Conservation (phyloP, 2,329 filamentous ascomycete genomes). For the Emergomyces orientalis region DNA sequence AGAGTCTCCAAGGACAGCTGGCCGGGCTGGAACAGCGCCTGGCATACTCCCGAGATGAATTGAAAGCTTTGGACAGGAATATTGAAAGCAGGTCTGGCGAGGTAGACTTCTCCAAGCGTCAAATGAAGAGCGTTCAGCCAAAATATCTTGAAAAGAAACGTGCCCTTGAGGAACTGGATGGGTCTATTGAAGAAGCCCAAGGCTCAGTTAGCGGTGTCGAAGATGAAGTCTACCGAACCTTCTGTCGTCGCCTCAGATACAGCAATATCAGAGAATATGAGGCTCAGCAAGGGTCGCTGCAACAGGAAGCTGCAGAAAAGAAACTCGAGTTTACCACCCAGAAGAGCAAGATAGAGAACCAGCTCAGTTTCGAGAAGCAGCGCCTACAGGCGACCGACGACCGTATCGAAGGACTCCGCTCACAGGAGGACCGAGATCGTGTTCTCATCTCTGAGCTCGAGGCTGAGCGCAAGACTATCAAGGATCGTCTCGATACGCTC, state of each 20-base stretch:
- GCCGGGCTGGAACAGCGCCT: conserved; percentile 70
- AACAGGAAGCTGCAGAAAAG: conserved; percentile 82
- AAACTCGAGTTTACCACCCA: conserved; percentile 80
- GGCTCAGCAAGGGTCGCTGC: conserved; percentile 80
- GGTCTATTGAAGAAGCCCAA: conserved; percentile 47
- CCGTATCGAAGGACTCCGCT: conserved; percentile 60
- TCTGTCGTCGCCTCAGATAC: conserved; percentile 82
- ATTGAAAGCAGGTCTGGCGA: conserved; percentile 75
- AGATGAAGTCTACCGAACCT: conserved; percentile 74
- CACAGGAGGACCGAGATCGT: conserved; percentile 56
- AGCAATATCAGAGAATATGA: conserved; percentile 87
- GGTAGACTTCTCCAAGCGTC: conserved; percentile 59
- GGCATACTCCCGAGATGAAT: conserved; percentile 61
- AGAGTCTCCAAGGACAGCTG: conserved; percentile 69
- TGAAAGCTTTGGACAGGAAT: conserved; percentile 71
- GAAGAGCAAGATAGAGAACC: conserved; percentile 51
- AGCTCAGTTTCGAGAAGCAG: conserved; percentile 57
- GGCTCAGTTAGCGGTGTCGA: conserved; percentile 69
- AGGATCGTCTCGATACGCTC: conserved; percentile 61
- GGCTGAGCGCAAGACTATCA: conserved; percentile 62
- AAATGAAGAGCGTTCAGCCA: conserved; percentile 66
- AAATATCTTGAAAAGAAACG: conserved; percentile 65
- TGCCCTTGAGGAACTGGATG: conserved; percentile 55
- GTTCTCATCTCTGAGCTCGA: conserved; percentile 61
- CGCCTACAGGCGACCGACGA: conserved; percentile 60